Evolutionary conservation across 139 green algal genomes (phyloP), one percentile per base, ranked within the genome.

Genomic region (Eudorina sp.): DNA sequence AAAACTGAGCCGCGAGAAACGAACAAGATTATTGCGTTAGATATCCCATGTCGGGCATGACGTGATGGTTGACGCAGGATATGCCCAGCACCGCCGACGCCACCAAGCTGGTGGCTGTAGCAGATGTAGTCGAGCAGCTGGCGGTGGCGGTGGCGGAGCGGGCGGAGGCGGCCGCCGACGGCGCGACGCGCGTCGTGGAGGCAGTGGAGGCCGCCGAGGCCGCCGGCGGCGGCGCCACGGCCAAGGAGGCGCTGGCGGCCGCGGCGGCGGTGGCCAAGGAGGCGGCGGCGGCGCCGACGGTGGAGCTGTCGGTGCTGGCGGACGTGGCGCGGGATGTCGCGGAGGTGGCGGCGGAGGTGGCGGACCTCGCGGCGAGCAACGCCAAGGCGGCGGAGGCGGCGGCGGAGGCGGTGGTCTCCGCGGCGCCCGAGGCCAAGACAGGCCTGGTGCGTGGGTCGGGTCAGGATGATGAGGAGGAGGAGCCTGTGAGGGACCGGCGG

Each of bases 301-400:
- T 87, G 9, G 64, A 78, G 60, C 41, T 87, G 31, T 21, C 18
- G 38, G 62, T 62, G 23, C 25, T 87, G 21, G 81, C 81, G 0
- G 81, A 87, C 31, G 81, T 87, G 18, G 81, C 81, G 8, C 45
- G 46, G 2, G 81, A 78, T 40, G 81, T 87, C 21, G 62, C 81
- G 43, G 81, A 87, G 23, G 81, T 87, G 66, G 81, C 81, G 45
- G 7, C 36, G 60, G 81, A 87, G 81, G 81, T 87, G 45, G 81
- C 81, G 45, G 81, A 87, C 7, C 45, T 78, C 62, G 81, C 81
- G 27, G 81, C 81, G 14, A 66, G 23, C 45, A 78, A 78, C n/a
- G 81, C 81, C 45, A 78, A 78, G 64, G 81, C 81, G 0, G 81
- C 81, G 25, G 62, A 68, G 31, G 46, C 31, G 18, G 81, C 64